These are phyloP conservation scores for Trametes versicolor DNA, from an alignment of 1,284 basidiomycete genomes.

Conservation along the genomic window DNA sequence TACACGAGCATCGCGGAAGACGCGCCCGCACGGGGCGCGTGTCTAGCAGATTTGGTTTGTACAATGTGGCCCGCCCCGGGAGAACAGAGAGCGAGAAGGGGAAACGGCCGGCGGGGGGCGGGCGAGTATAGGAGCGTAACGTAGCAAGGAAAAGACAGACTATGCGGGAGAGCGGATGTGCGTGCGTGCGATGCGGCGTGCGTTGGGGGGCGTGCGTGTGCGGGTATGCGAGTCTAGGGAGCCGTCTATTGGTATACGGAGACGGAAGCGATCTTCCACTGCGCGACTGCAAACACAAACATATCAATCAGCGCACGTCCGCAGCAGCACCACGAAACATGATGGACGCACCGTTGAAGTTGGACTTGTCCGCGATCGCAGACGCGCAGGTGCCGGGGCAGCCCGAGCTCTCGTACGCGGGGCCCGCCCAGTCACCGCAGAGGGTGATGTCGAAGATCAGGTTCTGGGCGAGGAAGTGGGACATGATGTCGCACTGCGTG, in stretches of 20 bases:
- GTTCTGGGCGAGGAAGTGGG: slow-evolving; percentile 75
- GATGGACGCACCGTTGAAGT: slow-evolving; percentile 62
- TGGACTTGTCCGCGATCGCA: slow-evolving; percentile 69
- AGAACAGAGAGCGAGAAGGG: slow-evolving; percentile 3
- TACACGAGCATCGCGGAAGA: slow-evolving; percentile 14
- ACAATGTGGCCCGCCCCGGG: slow-evolving; percentile 18
- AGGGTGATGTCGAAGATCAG: slow-evolving; percentile 70
- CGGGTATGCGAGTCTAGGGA: slow-evolving; percentile 21
- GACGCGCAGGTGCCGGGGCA: slow-evolving; percentile 79
- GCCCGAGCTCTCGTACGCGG: slow-evolving; percentile 61
- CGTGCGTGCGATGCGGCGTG: slow-evolving; percentile 12
- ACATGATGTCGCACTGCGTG: slow-evolving; percentile 62
- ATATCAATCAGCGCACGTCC: not conserved
- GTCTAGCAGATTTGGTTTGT: slow-evolving; percentile 5
- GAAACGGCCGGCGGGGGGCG: slow-evolving; percentile 16
- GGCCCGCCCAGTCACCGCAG: slow-evolving; percentile 76
- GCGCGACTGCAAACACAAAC: slow-evolving; percentile 46
- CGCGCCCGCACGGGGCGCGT: slow-evolving; percentile 8
- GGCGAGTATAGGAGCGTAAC: slow-evolving; percentile 22
- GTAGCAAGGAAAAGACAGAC: slow-evolving; percentile 16
- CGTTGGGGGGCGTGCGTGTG: slow-evolving; percentile 1
- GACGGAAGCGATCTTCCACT: slow-evolving; percentile 64
- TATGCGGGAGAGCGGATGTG: slow-evolving; percentile 3
- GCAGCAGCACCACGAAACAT: not conserved
- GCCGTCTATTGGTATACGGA: slow-evolving; percentile 44